Evolutionary conservation across 2,329 filamentous ascomycete species (phyloP).

Genomic region (Zalaria obscura): DNA sequence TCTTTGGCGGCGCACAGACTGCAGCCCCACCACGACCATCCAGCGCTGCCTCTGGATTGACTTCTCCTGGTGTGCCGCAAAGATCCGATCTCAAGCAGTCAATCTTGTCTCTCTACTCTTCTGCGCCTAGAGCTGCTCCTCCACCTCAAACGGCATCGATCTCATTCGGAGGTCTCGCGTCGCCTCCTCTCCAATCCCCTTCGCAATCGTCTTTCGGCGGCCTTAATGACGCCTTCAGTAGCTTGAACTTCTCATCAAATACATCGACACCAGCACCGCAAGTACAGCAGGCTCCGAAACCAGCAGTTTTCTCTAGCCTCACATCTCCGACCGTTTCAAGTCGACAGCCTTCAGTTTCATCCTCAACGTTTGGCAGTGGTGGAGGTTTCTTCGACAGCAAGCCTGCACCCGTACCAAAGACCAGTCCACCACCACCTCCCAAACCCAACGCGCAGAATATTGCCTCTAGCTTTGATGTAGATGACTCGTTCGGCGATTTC

Average conservation of each 20-base stretch:
- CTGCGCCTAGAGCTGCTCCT: constrained; percentile 62
- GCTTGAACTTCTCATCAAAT: constrained; percentile 42
- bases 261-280: constrained; percentile 20
- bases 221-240: constrained; percentile 67
- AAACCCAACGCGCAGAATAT: constrained; percentile 34
- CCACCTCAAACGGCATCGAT: constrained; percentile 34
- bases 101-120: constrained; percentile 87
- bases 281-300: constrained; percentile 33
- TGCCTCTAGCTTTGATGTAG: constrained; percentile 32
- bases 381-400: constrained; percentile 74
- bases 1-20: constrained; percentile 60
- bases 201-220: constrained; percentile 43
- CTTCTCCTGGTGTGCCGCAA: constrained; percentile 48
- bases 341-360: constrained; percentile 23
- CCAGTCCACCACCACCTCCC: constrained; percentile 12
- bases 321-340: constrained; percentile 38
- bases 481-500: constrained; percentile 35
- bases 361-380: constrained; percentile 38
- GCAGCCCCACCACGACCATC: constrained; percentile 62
- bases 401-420: constrained; percentile 27
- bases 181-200: constrained; percentile 33
- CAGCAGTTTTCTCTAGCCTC: constrained; percentile 50
- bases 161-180: constrained; percentile 50
- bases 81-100: constrained; percentile 93
- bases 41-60: constrained; percentile 56